Evolutionary conservation across 129 eudicot species (phyloP), one percentile per base, ranked within the genome.

Genomic region (Centrapalus pauciflorus): DNA sequence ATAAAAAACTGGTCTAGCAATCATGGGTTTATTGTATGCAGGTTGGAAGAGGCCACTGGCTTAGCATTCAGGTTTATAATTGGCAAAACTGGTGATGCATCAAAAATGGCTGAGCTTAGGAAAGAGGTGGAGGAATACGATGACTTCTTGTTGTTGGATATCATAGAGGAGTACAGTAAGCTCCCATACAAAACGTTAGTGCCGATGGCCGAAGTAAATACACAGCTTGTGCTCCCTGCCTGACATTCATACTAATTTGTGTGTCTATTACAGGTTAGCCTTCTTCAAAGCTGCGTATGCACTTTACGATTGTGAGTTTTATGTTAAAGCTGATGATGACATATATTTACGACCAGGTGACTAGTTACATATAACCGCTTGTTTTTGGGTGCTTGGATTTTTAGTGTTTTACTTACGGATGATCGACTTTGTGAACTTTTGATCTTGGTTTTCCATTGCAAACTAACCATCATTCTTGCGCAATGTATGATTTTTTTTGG

Each of bases 291-390:
- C 86, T 54, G 86, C 89, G 1, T 86, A 59, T 75, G 66, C 80
- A 55, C 86, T 86, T 41, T 83, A 79, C 17, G 89, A 86, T 46
- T 81, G 89, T 49, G 89, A 86, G 69, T 83, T 77, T 71, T 86
- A 80, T 72, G 86, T 83, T 51, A 86, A 86, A 80, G 94, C 86
- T 75, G 91, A 79, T 65, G 91, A 85, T 62, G 91, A 85, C 71
- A 82, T 85, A 52, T 85, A 85, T 73, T 21, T 86, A 74, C 79
- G 94, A 43, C 89, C 94, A 69, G 86, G 89, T 86, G 61, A 66
- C 24, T 66, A 9, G 19, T 63, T 63, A 10, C 27, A 50, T 41
- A 51, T 41, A 62, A 23, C 33, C 51, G 38, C 6, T 56, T 32
- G 58, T 70, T 40, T 23, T 57, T 57, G 32, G 5, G 50, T 69